phyloP scores from a whole-genome alignment of 2,329 filamentous ascomycete species.

The Fusarium circinatum region DNA sequence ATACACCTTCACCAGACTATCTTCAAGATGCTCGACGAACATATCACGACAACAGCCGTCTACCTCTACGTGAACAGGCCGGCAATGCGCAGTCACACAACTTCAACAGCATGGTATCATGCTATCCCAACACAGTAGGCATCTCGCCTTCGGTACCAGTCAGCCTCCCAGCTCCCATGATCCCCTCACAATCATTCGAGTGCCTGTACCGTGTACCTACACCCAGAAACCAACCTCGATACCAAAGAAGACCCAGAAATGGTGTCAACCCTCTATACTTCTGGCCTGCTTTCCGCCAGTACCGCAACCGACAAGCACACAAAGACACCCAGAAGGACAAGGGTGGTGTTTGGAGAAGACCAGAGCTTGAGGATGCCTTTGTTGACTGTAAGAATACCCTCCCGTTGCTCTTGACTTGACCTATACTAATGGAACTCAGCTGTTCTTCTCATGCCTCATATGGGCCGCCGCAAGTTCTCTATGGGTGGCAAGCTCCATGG shows the following conservation, averaged over 20 bases:
- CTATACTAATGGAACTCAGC: slow-evolving; percentile 56
- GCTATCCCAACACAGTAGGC: slow-evolving; percentile 55
- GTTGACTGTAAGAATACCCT: slow-evolving; percentile 66
- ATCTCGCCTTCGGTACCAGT: slow-evolving; percentile 58
- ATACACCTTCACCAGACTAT: slow-evolving; percentile 59
- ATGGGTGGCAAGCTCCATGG: slow-evolving; percentile 72
- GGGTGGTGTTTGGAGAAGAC: slow-evolving; percentile 63
- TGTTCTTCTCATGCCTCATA: slow-evolving; percentile 71
- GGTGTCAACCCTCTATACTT: slow-evolving; percentile 69
- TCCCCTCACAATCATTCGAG: slow-evolving; percentile 61
- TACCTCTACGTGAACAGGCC: slow-evolving; percentile 63
- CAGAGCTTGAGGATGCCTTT: slow-evolving; percentile 72
- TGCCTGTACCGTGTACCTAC: slow-evolving; percentile 53
- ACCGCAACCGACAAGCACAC: slow-evolving; percentile 72
- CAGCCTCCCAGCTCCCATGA: slow-evolving; percentile 61
- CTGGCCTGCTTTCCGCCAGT: slow-evolving; percentile 71
- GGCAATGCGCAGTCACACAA: slow-evolving; percentile 61
- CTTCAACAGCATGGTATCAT: slow-evolving; percentile 56
- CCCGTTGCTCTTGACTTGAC: not conserved
- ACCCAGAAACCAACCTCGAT: slow-evolving; percentile 51
- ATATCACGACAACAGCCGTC: slow-evolving; percentile 49
- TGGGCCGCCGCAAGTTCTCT: slow-evolving; percentile 74
- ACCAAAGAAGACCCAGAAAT: slow-evolving; percentile 50
- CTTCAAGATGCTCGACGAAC: slow-evolving; percentile 56
- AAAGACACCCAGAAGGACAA: slow-evolving; percentile 70